Base-by-base conservation (phyloP, 495 filamentous ascomycete species). In the Aspergillus diversus region DNA sequence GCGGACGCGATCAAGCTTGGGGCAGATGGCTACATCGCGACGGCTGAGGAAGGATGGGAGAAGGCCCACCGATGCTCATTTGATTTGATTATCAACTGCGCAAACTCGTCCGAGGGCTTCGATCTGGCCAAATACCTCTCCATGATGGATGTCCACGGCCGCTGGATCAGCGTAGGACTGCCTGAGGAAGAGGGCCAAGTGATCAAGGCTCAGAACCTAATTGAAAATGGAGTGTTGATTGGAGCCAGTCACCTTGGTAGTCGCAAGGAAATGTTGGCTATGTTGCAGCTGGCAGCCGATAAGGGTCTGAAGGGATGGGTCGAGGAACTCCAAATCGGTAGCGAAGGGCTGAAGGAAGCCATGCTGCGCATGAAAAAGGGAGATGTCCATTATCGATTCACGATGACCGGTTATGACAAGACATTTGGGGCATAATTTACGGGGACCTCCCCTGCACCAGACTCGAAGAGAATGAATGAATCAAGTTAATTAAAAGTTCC, bases 241-340 rank as follows among this genome's bases (percentile, higher is more conserved):
- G 88, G 90, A 12, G 89, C 88, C 27, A 91, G 87, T 63, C 92
- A 97, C 71, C 82, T 97, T 65, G 92, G 93, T 11, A 91, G 87
- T 68, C 78, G 93, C 11, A 82, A 82, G 33, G 93, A 97, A 85
- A 90, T 91, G 82, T 66, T 92, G 56, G 83, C 82, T 57, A 97
- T 97, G 93, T 70, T 97, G 68, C 81, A 92, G 77, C 67, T 96
- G 60, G 91, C 92, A 2, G 88, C 84, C 7, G 90, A 94, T 66
- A 90, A 91, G 84, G 87, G 87, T 2, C 83, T 97, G 60, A 87
- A 88, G 79, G 85, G 87, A 34, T 92, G 90, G 89, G 89, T 97
- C 27, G 83, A 97, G 80, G 86, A 87, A 69, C 81, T 95, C 42
- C 78, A 86, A 35, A 89, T 97, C 66, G 85, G 82, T 60, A 86